phyloP scores from a whole-genome alignment of 352 stramenopile genomes.

The Phytophthora parvispora region DNA sequence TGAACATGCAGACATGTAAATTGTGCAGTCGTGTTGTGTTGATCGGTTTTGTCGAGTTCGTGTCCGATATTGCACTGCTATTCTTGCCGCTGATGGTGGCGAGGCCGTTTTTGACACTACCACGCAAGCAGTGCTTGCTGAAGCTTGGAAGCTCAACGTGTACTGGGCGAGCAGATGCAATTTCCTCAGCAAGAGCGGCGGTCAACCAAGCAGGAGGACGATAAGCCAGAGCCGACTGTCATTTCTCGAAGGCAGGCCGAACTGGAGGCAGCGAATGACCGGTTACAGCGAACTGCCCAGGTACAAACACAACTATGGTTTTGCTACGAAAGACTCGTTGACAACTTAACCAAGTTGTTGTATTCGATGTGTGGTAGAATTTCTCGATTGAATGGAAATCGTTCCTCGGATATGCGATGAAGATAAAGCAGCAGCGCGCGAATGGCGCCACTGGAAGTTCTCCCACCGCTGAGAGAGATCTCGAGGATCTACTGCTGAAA shows the following conservation, averaged over 20 bases:
- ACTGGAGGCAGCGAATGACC: conserved; percentile 42
- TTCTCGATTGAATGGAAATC: conserved; percentile 73
- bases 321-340: not conserved
- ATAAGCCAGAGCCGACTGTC: conserved; percentile 11
- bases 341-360: too few relatives aligned
- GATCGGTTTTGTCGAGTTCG: not conserved
- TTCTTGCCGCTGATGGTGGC: conserved; percentile 11
- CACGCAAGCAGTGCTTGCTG: not conserved
- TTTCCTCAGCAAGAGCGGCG: conserved; percentile 4
- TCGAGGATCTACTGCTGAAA: conserved; percentile 62
- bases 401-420: conserved; percentile 63
- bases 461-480: conserved; percentile 17
- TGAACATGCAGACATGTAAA: not conserved
- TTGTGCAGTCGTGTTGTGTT: not conserved
- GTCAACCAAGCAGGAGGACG: conserved; percentile 17
- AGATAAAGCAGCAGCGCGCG: conserved; percentile 38
- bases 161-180: conserved; percentile 10
- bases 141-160: conserved; percentile 28
- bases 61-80: conserved; percentile 10
- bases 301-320: conserved; percentile 15
- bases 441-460: not conserved
- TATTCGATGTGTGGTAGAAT: conserved; percentile 44
- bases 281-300: conserved; percentile 49
- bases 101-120: conserved; percentile 26
- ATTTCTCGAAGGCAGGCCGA: conserved; percentile 37